Base-by-base conservation (phyloP, 2,329 filamentous ascomycete species). In the Fusarium sublunatum region DNA sequence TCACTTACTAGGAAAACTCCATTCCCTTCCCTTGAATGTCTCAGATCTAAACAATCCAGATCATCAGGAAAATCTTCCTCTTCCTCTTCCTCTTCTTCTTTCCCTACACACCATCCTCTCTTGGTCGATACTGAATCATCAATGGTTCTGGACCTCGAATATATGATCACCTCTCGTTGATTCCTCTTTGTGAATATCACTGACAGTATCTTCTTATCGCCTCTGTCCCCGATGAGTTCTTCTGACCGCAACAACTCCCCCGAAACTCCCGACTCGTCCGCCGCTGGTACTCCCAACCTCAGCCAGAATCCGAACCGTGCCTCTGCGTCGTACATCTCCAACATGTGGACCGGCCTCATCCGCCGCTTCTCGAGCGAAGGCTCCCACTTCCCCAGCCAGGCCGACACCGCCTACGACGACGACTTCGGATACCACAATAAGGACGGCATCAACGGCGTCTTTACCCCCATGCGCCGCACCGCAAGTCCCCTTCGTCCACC, bases 401-500 rank as follows among this genome's bases (percentile, higher is more conserved):
- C 70, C 40, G 72, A 70, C 58, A 69, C 61, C 22, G 64, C 67
- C 32, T 59, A 58, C 38, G 61, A 65, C 38, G 63, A 67, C 5
- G 36, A 52, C 36, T 59, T 58, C 35, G 44, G 54, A 29, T 50
- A 53, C 35, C 49, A 52, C 44, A 58, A 65, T 19, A 77, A 77
- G 29, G 79, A 84, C 64, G 82, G 83, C 64, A 78, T 88, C 73
- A 80, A 82, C 65, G 83, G 83, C 48, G 83, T 89, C 61, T 91
- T 87, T 75, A 70, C 71, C 19, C 76, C 76, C n/a, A 48, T 70
- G 15, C 67, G 64, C 36, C 86, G 91, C 65, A 87, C 85, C 49
- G 84, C 86, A 7, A 93, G 90, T 11, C 93, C 92, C 2, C 93
- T 96, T 75, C 90, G 93, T 67, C 92, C 93, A 2, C 94, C 94